Evolutionary conservation across 805 yeast species (phyloP).

Genomic region (Ogataea corticis): DNA sequence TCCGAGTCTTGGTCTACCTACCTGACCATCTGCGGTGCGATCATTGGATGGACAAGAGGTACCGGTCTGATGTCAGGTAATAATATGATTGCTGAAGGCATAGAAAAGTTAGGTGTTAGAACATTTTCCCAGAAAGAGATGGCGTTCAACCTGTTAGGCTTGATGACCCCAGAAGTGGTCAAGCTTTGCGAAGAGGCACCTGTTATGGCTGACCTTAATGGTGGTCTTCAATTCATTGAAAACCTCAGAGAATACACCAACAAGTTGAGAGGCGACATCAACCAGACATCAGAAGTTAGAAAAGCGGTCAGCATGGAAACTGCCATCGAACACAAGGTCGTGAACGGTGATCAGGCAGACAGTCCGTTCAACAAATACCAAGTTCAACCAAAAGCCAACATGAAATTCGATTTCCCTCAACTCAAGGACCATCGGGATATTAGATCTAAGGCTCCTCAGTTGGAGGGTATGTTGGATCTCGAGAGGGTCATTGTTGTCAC

Average conservation of each 20-base stretch:
- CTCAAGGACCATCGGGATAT: slow-evolving; percentile 76
- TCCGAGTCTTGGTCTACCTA: slow-evolving; percentile 96
- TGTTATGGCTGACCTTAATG: slow-evolving; percentile 96
- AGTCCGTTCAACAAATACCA: slow-evolving; percentile 75
- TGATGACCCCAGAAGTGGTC: slow-evolving; percentile 82
- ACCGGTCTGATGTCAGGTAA: slow-evolving; percentile 98
- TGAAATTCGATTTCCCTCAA: slow-evolving; percentile 90
- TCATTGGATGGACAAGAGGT: slow-evolving; percentile 99
- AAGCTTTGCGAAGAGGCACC: slow-evolving; percentile 90
- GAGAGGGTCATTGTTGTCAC: slow-evolving; percentile 93
- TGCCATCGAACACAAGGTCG: slow-evolving; percentile 80
- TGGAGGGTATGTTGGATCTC: slow-evolving; percentile 89
- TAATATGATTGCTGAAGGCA: slow-evolving; percentile 96
- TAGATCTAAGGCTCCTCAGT: slow-evolving; percentile 65
- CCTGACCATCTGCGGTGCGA: slow-evolving; percentile 96
- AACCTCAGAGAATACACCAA: slow-evolving; percentile 87
- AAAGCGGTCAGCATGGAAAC: slow-evolving; percentile 94
- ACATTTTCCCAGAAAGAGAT: slow-evolving; percentile 98
- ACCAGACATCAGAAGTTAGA: slow-evolving; percentile 87
- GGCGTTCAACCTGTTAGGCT: slow-evolving; percentile 97
- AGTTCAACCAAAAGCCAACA: slow-evolving; percentile 92
- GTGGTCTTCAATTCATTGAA: slow-evolving; percentile 94
- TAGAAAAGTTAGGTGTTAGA: slow-evolving; percentile 93
- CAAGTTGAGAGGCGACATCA: slow-evolving; percentile 71
- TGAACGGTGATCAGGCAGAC: slow-evolving; percentile 86